A percentile compares a stretch with the other conserved stretches of the same genome.
These are phyloP conservation scores for Penicillium atrosanguineum DNA, from an alignment of 495 filamentous ascomycete genomes.

Conservation along the genomic window DNA sequence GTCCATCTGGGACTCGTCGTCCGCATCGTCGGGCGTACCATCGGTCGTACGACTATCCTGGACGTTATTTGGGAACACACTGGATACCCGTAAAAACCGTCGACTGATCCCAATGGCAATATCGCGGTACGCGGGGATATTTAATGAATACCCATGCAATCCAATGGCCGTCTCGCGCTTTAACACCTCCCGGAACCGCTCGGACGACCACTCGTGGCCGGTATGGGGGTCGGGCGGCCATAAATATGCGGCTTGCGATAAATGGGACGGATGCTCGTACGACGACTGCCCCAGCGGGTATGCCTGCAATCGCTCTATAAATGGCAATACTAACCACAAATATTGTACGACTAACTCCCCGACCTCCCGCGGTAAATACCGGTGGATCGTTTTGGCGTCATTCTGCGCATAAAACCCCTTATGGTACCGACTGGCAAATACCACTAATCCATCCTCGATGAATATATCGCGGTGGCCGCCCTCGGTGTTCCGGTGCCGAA, in stretches of 20 bases:
- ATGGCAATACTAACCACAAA: neutral
- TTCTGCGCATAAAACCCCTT: neutral
- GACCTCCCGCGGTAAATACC: neutral
- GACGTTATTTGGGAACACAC: neutral
- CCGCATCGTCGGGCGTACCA: neutral
- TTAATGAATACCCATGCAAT: neutral
- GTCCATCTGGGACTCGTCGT: neutral
- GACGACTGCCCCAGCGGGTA: neutral
- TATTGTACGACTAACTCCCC: neutral
- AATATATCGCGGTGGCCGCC: neutral
- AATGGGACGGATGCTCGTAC: neutral
- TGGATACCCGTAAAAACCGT: neutral
- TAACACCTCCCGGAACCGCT: neutral
- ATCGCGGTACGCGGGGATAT: neutral
- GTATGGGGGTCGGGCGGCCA: neutral
- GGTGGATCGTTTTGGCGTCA: too few species aligned
- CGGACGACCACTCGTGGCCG: neutral
- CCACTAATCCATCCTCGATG: neutral
- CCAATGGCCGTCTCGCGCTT: neutral
- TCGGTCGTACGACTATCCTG: neutral
- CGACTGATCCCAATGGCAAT: constrained; percentile 1
- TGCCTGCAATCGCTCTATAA: neutral
- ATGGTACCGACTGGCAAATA: neutral
- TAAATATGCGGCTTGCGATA: neutral
- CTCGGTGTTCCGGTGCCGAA: neutral